Conservation (phyloP, 768 basidiomycete genomes). For the Termitomyces sp. region DNA sequence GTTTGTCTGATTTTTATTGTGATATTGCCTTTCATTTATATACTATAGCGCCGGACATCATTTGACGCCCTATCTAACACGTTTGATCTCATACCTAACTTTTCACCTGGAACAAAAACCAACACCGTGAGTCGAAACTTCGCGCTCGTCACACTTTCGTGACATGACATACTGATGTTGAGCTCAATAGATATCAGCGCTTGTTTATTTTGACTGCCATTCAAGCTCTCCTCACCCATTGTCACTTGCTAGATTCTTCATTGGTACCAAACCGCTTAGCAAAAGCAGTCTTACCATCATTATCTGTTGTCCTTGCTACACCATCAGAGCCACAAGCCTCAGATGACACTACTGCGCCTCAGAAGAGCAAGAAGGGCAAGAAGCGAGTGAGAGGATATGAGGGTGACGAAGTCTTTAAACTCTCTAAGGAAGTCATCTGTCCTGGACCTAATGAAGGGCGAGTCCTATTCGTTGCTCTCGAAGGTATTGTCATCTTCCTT, state of each 20-base stretch:
- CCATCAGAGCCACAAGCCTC: conserved; percentile 29
- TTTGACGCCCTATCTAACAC: conserved; percentile 55
- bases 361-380: conserved; percentile 54
- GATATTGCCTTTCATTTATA: background rate
- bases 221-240: conserved; percentile 39
- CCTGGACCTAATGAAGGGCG: conserved; percentile 49
- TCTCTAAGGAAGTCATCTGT: conserved; percentile 46
- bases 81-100: conserved; percentile 49
- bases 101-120: conserved; percentile 62
- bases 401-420: conserved; percentile 70
- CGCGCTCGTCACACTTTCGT: background rate
- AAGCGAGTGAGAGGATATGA: conserved; percentile 72
- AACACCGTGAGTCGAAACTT: conserved; percentile 39
- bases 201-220: conserved; percentile 46
- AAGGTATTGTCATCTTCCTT: conserved; percentile 42
- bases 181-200: conserved; percentile 32
- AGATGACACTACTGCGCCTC: conserved; percentile 21
- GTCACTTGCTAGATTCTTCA: conserved; percentile 46
- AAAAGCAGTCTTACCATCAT: conserved; percentile 48
- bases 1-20: conserved; percentile 32
- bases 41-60: conserved; percentile 47
- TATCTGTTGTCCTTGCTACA: conserved; percentile 47
- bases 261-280: conserved; percentile 52
- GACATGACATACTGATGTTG: background rate
- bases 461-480: conserved; percentile 50